phyloP scores from a whole-genome alignment of 768 basidiomycete species.

The Fistulinella prunicolor region DNA sequence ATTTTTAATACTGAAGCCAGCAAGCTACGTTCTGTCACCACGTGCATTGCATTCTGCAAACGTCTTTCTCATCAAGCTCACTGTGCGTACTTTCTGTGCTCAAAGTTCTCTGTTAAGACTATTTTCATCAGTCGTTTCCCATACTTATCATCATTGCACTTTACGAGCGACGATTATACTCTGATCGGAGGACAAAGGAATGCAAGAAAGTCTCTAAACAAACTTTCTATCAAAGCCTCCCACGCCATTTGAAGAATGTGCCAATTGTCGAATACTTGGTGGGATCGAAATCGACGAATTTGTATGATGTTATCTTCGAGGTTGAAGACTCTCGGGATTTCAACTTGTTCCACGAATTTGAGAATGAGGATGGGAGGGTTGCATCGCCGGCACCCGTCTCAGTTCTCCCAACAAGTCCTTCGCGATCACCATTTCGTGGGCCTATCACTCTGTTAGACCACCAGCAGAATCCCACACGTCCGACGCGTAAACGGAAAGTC shows the following conservation, averaged over 20 bases:
- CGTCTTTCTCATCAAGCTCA: conserved; percentile 81
- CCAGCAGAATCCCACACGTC: conserved; percentile 7
- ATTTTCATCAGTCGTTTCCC: conserved; percentile 58
- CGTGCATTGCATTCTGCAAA: conserved; percentile 79
- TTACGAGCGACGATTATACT: conserved; percentile 72
- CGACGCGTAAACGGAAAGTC: conserved; percentile 23
- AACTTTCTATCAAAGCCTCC: conserved; percentile 59
- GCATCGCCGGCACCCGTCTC: conserved; percentile 12
- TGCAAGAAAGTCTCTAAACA: conserved; percentile 51
- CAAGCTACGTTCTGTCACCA: conserved; percentile 71
- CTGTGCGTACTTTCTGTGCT: conserved; percentile 42
- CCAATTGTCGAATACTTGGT: conserved; percentile 74
- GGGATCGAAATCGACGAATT: conserved; percentile 61
- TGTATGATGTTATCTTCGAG: conserved; percentile 80
- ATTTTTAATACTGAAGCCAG: conserved; percentile 74
- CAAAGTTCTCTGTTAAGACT: not conserved
- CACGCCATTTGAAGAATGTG: conserved; percentile 68
- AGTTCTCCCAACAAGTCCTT: conserved; percentile 8
- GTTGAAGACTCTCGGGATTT: conserved; percentile 50
- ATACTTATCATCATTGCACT: conserved; percentile 70
- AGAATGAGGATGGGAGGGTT: conserved; percentile 36
- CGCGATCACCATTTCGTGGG: conserved; percentile 6
- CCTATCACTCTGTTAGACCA: conserved; percentile 5
- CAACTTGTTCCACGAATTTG: conserved; percentile 50
- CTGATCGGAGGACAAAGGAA: conserved; percentile 49